phyloP scores from a whole-genome alignment of 768 basidiomycete species.

The Russula sp. region DNA sequence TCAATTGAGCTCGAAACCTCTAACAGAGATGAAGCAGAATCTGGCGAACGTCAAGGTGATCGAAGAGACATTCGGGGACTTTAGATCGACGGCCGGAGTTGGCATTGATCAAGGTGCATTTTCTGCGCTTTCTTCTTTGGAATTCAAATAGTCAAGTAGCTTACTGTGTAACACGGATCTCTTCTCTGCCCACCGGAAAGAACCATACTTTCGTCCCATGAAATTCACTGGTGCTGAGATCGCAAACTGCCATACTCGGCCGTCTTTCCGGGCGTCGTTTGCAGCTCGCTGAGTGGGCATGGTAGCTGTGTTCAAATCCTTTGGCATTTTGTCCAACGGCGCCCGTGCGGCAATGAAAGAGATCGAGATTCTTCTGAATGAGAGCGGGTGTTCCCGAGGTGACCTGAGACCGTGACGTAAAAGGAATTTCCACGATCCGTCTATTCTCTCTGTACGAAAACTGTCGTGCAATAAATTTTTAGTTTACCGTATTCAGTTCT shows the following conservation, averaged over 20 bases:
- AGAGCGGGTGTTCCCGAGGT: conserved; percentile 58
- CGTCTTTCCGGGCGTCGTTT: conserved; percentile 84
- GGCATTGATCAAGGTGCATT: conserved; percentile 83
- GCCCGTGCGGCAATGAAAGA: conserved; percentile 95
- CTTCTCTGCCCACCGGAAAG: conserved; percentile 83
- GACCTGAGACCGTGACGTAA: too few relatives aligned
- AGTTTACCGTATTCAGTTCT: not conserved
- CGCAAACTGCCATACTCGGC: conserved; percentile 81
- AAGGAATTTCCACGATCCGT: too few relatives aligned
- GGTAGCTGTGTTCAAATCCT: conserved; percentile 95
- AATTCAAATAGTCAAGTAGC: conserved; percentile 15
- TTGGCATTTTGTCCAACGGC: conserved; percentile 86
- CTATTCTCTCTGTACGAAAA: conserved; percentile 13
- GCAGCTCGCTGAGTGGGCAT: conserved; percentile 98
- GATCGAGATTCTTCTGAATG: conserved; percentile 87
- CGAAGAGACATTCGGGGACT: conserved; percentile 50
- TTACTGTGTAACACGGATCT: conserved; percentile 54
- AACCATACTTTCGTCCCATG: conserved; percentile 87
- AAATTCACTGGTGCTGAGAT: conserved; percentile 78
- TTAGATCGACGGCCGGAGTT: conserved; percentile 60
- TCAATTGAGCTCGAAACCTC: conserved; percentile 76
- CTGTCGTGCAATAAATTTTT: conserved; percentile 7
- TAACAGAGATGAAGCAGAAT: conserved; percentile 50
- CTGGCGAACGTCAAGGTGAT: conserved; percentile 66
- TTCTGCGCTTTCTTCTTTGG: conserved; percentile 9